Evolutionary conservation across 352 stramenopile genomes (phyloP).

Genomic region (Globisporangium viniferum): DNA sequence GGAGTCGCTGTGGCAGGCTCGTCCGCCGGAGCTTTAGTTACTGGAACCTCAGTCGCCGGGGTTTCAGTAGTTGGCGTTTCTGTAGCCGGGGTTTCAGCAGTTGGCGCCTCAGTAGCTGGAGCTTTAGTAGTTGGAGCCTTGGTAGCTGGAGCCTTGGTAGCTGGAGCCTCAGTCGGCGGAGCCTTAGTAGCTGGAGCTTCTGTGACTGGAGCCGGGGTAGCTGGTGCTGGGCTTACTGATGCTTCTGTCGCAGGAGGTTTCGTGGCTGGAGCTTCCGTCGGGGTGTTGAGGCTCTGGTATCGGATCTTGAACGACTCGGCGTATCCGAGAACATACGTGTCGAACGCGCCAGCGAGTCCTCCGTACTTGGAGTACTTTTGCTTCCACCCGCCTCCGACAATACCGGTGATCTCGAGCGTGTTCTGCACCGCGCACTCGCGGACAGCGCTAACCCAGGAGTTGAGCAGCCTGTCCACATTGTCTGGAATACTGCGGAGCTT

Average conservation of each 20-base stretch:
- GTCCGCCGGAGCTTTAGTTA: neutral
- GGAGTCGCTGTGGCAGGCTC: neutral
- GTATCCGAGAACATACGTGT: conserved; percentile 23
- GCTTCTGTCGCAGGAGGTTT: neutral
- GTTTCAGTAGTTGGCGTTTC: neutral
- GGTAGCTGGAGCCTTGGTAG: neutral
- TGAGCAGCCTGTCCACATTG: conserved; percentile 18
- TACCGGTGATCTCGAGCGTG: conserved; percentile 18
- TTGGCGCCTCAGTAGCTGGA: neutral
- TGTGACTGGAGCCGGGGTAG: neutral
- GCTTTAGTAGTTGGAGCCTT: neutral
- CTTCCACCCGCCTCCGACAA: conserved; percentile 28
- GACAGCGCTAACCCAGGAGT: conserved; percentile 5
- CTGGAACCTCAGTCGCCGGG: neutral
- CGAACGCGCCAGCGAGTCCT: conserved; percentile 4
- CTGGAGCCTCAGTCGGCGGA: neutral
- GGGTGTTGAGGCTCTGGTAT: conserved; percentile 10
- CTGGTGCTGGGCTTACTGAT: neutral
- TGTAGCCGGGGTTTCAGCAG: neutral
- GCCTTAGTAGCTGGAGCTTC: neutral
- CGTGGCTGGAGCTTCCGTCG: conserved; percentile 10
- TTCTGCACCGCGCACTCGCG: conserved; percentile 23
- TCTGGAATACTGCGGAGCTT: conserved; percentile 23
- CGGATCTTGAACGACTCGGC: conserved; percentile 27
- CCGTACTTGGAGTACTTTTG: conserved; percentile 20